phyloP scores from a whole-genome alignment of 345 rosid species.

The Jatropha curcas region DNA sequence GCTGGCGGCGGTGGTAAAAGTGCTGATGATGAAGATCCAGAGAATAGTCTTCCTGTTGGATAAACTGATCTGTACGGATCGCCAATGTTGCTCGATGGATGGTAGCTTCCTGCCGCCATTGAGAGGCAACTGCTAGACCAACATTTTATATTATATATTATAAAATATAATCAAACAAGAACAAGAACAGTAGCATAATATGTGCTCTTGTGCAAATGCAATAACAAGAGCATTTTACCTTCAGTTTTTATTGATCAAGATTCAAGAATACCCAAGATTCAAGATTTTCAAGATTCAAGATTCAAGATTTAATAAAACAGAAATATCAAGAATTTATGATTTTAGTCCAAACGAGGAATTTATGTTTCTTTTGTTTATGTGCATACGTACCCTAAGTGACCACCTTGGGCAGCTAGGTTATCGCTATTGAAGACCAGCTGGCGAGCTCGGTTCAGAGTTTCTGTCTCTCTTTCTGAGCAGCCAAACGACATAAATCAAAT shows the following conservation, averaged over 20 bases:
- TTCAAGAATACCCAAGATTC: too few relatives aligned
- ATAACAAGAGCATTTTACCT: too few relatives aligned
- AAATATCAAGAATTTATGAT: too few relatives aligned
- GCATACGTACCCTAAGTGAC: slow-evolving; percentile 44
- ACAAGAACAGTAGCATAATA: neutral
- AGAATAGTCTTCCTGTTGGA: slow-evolving; percentile 50
- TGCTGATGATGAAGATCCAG: slow-evolving; percentile 51
- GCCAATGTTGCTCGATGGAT: slow-evolving; percentile 44
- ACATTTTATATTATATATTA: too few relatives aligned
- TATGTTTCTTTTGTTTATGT: too few relatives aligned
- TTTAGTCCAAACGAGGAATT: neutral
- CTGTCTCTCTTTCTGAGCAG: slow-evolving; percentile 92
- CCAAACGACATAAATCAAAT: slow-evolving; percentile 27
- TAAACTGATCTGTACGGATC: slow-evolving; percentile 64
- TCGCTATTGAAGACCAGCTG: slow-evolving; percentile 87
- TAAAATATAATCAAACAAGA: neutral
- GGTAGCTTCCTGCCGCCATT: slow-evolving; percentile 41
- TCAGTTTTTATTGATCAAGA: too few relatives aligned
- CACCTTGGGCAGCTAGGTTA: slow-evolving; percentile 51
- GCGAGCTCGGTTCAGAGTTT: slow-evolving; percentile 96
- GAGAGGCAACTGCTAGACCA: slow-evolving; percentile 58
- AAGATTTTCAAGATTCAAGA: too few relatives aligned
- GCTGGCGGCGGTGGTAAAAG: slow-evolving; percentile 34
- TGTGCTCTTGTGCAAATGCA: too few relatives aligned
- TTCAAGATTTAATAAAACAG: too few relatives aligned